These are phyloP conservation scores for Malassezia globosa DNA, from an alignment of 1,284 basidiomycete species.

Conservation along the genomic window DNA sequence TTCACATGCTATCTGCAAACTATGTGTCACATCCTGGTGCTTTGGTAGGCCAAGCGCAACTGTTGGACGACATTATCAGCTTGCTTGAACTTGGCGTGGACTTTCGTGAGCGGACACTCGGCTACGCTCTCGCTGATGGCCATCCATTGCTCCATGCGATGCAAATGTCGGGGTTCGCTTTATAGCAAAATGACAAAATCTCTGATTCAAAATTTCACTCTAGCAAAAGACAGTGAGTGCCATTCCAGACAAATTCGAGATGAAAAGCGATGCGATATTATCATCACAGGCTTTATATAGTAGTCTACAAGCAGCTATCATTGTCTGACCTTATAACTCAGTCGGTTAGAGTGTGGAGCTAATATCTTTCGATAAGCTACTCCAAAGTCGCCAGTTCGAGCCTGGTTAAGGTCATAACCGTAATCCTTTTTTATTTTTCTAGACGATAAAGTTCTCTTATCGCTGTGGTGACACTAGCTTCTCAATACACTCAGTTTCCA, in stretches of 20 bases:
- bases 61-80: conserved; percentile 76
- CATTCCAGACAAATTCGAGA: no score
- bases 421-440: conserved; percentile 6
- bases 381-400: conserved; percentile 23
- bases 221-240: no score
- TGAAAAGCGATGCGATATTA: no score
- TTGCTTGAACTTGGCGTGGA: conserved; percentile 55
- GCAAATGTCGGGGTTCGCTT: conserved; percentile 17
- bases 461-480: no score
- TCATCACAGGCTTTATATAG: no score
- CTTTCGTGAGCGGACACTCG: conserved; percentile 63
- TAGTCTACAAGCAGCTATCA: not conserved
- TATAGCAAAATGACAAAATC: no score
- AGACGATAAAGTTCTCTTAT: no score
- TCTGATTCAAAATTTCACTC: no score
- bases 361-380: conserved; percentile 18
- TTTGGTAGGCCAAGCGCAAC: conserved; percentile 76
- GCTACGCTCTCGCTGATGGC: conserved; percentile 69
- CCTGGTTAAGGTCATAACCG: conserved; percentile 17
- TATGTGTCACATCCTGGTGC: conserved; percentile 34
- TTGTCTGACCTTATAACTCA: conserved; percentile 19
- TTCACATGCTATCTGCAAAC: conserved; percentile 66
- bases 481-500: no score
- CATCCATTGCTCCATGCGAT: conserved; percentile 58
- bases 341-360: conserved; percentile 23